Evolutionary conservation across 116 monocot species (phyloP).

Genomic region (Papilionanthe hybrid): DNA sequence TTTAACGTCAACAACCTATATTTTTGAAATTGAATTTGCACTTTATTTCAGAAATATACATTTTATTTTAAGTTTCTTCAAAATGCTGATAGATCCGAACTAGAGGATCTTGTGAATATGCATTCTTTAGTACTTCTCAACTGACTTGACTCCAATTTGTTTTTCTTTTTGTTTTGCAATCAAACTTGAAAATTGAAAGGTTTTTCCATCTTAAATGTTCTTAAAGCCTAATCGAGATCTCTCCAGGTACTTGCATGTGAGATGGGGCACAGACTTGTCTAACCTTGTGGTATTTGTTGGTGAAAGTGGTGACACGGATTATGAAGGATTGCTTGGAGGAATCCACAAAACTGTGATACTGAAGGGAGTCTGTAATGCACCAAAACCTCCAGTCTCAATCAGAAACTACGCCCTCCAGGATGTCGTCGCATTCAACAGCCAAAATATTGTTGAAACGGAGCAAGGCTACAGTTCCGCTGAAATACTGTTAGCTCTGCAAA

Average conservation of each 20-base stretch:
- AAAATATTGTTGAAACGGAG: slow-evolving; percentile 56
- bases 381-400: slow-evolving; percentile 27
- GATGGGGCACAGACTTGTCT: slow-evolving; percentile 78
- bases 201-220: not conserved
- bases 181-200: not conserved
- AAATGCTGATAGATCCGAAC: too few relatives aligned
- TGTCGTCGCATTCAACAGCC: slow-evolving; percentile 76
- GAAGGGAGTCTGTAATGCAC: slow-evolving; percentile 45
- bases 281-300: slow-evolving; percentile 91
- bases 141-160: not conserved
- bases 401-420: slow-evolving; percentile 64
- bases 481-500: slow-evolving; percentile 41
- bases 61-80: too few relatives aligned
- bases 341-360: slow-evolving; percentile 82
- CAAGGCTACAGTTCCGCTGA: slow-evolving; percentile 29
- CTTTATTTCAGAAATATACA: too few relatives aligned
- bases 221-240: not conserved
- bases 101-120: too few relatives aligned
- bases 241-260: slow-evolving; percentile 77
- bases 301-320: slow-evolving; percentile 83
- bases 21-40: too few relatives aligned
- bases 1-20: too few relatives aligned
- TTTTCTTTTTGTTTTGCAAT: not conserved
- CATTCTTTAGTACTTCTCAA: too few relatives aligned
- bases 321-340: slow-evolving; percentile 80